Evolutionary conservation across 257 asterid species (phyloP), one percentile per base, ranked within the genome.

Genomic region (Nyctanthes arbortristis): DNA sequence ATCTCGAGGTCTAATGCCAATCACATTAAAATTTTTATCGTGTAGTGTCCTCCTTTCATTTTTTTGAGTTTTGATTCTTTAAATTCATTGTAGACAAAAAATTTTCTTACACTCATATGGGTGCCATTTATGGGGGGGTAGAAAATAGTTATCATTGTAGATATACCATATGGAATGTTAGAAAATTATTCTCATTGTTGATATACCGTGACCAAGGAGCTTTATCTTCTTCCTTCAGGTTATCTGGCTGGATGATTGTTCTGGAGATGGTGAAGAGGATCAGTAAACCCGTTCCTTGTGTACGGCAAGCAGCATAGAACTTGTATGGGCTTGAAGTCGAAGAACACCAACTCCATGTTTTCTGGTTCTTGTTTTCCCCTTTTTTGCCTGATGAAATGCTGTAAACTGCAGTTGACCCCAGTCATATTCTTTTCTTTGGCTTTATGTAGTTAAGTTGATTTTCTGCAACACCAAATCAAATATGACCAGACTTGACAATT

Each of bases 191-290:
- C 25, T 18, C 60, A 12, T 54, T 8, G 30, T 22, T 10, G 43
- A n/a, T 25, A 71, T 31, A 7, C 20, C 16, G 35, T 49, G 12
- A 37, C 58, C 56, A 56, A 70, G 55, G 39, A 16, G 60, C 67
- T 49, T 18, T 63, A 57, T 57, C 69, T 0, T 49, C 73, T 33
- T 75, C 66, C 27, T 65, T 64, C 77, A 69, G 79, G 84, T 54
- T 28, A 20, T 79, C 2, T 30, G 52, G 32, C 47, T 63, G 67
- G 71, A 29, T 39, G 76, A 24, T 22, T 47, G 22, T 27, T 1
- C 52, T 18, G 60, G 59, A 37, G 33, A 25, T 22, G 45, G 12
- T 55, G 20, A 45, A 27, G 24, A 37, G 7, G 43, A 62, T 34
- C 11, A 32, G 29, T 32, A 27, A 36, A 54, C 70, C 64, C 25